Conservation (phyloP, 495 filamentous ascomycete species). For the Penicillium cinerascens region DNA sequence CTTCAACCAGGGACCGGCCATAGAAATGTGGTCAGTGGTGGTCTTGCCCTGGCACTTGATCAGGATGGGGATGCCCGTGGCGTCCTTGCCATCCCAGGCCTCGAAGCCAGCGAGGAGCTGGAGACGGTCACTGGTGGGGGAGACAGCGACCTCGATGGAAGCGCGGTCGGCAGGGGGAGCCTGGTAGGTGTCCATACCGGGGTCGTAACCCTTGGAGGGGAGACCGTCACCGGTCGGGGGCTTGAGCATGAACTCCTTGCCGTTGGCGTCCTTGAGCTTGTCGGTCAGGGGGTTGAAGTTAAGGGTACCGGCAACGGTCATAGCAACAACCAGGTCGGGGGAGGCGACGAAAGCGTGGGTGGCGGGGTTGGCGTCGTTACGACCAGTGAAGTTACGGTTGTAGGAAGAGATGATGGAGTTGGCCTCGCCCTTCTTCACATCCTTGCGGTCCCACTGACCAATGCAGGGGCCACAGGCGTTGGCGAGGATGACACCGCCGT, state of each 20-base stretch:
- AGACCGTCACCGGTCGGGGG: conserved; percentile 79
- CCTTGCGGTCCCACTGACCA: conserved; percentile 89
- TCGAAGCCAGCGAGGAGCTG: conserved; percentile 85
- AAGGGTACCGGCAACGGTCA: conserved; percentile 85
- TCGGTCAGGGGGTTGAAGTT: conserved; percentile 98
- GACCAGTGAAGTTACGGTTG: conserved; percentile 99
- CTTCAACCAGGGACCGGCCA: conserved; percentile 97
- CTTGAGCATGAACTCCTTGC: conserved; percentile 90
- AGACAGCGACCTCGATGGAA: conserved; percentile 73
- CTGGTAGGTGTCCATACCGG: conserved; percentile 94
- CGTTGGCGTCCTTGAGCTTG: conserved; percentile 90
- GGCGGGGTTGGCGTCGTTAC: conserved; percentile 98
- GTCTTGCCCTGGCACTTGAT: conserved; percentile 99
- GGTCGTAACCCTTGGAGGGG: conserved; percentile 80
- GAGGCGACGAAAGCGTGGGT: conserved; percentile 98
- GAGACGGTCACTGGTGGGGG: conserved; percentile 87
- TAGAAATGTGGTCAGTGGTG: conserved; percentile 99
- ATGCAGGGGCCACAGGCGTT: conserved; percentile 89
- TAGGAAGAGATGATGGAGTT: conserved; percentile 97
- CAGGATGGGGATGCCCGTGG: conserved; percentile 80
- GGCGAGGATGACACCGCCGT: conserved; percentile 91
- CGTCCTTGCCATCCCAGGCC: conserved; percentile 94
- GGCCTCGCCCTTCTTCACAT: conserved; percentile 93
- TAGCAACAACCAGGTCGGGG: conserved; percentile 92
- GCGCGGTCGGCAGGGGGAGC: conserved; percentile 80